Evolutionary conservation across 2,329 filamentous ascomycete species (phyloP).

Genomic region (Fusarium foetens): DNA sequence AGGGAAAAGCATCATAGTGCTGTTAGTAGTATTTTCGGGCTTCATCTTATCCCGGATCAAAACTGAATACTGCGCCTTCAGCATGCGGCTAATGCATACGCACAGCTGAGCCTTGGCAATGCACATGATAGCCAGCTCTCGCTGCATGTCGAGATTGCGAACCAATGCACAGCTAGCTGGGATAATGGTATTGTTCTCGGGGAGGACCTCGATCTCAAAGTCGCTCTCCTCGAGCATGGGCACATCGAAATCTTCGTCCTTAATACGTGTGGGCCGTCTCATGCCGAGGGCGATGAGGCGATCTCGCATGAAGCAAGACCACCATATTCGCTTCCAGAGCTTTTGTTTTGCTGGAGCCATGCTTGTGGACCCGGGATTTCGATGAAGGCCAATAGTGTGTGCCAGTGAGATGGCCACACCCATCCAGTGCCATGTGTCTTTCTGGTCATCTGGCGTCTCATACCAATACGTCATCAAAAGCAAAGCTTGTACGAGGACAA

Average conservation of each 20-base stretch:
- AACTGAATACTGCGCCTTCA: constrained; percentile 92
- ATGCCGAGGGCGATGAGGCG: constrained; percentile 92
- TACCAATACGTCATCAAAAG: constrained; percentile 98
- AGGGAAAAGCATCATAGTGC: constrained; percentile 88
- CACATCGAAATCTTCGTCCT: constrained; percentile 92
- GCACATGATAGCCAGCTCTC: constrained; percentile 85
- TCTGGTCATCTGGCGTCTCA: constrained; percentile 95
- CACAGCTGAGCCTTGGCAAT: constrained; percentile 92
- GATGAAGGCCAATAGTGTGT: constrained; percentile 92
- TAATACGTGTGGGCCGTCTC: constrained; percentile 90
- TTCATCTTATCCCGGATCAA: constrained; percentile 84
- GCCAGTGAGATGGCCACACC: constrained; percentile 92
- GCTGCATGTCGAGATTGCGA: constrained; percentile 77
- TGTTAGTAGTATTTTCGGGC: constrained; percentile 78
- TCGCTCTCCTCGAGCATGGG: constrained; percentile 87
- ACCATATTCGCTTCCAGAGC: constrained; percentile 96
- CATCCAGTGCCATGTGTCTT: constrained; percentile 99
- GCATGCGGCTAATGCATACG: constrained; percentile 87
- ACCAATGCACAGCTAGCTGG: constrained; percentile 76
- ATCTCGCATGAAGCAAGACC: constrained; percentile 96
- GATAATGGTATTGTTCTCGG: constrained; percentile 75
- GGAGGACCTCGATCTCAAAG: constrained; percentile 79
- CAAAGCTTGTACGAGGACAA: constrained; percentile 87
- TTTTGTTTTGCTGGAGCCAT: constrained; percentile 80
- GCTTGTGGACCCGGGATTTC: constrained; percentile 80